Evolutionary conservation across 2,329 filamentous ascomycete species (phyloP), one percentile per base, ranked within the genome.

Genomic region (Sclerotinia spermophila): DNA sequence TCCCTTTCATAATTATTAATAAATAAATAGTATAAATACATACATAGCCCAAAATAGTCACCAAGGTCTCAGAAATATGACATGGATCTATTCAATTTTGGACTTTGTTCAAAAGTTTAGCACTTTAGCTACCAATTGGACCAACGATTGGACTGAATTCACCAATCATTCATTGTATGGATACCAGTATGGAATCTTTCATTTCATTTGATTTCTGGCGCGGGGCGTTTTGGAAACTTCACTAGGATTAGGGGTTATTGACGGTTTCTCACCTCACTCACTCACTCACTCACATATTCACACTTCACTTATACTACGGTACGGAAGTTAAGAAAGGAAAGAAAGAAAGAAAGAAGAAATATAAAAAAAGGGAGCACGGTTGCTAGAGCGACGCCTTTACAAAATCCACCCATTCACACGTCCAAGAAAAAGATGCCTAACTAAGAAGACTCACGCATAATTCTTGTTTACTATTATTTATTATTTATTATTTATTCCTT

Each of bases 341-440:
- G 48, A 51, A 51, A 51, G 7, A 5, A 51, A n/a, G n/a, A n/a
- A n/a, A n/a, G n/a, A n/a, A n/a, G n/a, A n/a, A n/a, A n/a, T n/a
- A n/a, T n/a, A n/a, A 51, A 30, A 42, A 42, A 67, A 67, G 17
- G 51, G 53, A 67, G 65, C 65, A 58, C 65, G 38, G 65, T 67
- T 67, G 65, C 65, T n/a, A 45, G 65, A 67, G 65, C 65, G 51
- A 67, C 65, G 51, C n/a, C 38, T 44, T 13, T 51, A 51, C n/a
- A 51, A 27, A n/a, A 51, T 51, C 48, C n/a, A 51, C 48, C 48
- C 48, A 24, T 51, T 7, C 45, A 27, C 0, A 27, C 24, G 15
- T 13, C n/a, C 48, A 27, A 27, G 27, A 51, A 51, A 27, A 27
- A 27, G 13, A 7, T 27, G 27, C 48, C n/a, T 13, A 51, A 27